phyloP scores from a whole-genome alignment of 129 eudicot genomes.

The Gnaphalium uliginosum region DNA sequence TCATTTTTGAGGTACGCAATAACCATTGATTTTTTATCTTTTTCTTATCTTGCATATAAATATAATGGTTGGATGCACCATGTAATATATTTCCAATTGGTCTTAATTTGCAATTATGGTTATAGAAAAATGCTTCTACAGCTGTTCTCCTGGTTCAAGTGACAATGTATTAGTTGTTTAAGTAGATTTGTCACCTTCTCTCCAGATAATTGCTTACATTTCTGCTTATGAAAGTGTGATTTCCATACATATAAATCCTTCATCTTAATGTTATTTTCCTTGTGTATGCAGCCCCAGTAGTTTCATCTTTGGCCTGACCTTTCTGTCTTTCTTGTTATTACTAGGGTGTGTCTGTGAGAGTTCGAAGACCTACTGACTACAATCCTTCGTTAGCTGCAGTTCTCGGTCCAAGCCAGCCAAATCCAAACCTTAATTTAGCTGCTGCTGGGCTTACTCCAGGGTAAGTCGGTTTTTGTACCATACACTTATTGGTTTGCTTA shows the following conservation, averaged over 20 bases:
- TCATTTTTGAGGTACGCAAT: conserved; percentile 69
- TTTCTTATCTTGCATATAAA: not conserved
- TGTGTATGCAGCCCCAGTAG: conserved; percentile 8
- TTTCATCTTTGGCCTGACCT: conserved; percentile 13
- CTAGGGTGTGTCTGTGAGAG: conserved; percentile 92
- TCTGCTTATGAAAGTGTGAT: not conserved
- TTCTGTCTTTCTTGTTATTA: conserved; percentile 23
- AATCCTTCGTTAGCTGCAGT: conserved; percentile 90
- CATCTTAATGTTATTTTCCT: not conserved
- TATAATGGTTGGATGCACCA: not conserved
- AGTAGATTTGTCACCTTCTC: not conserved
- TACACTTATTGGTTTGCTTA: not conserved
- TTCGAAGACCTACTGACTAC: conserved; percentile 86
- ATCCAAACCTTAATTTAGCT: conserved; percentile 79
- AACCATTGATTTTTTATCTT: not conserved
- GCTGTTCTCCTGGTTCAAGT: not conserved
- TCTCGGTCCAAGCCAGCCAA: conserved; percentile 94
- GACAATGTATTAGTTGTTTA: not conserved
- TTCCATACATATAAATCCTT: not conserved
- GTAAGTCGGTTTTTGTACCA: conserved; percentile 36
- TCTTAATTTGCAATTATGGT: not conserved
- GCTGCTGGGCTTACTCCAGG: conserved; percentile 91
- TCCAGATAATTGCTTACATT: not conserved
- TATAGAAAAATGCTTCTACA: not conserved
- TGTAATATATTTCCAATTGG: not conserved